phyloP scores from a whole-genome alignment of 768 basidiomycete species.

The Phallus indusiatus region DNA sequence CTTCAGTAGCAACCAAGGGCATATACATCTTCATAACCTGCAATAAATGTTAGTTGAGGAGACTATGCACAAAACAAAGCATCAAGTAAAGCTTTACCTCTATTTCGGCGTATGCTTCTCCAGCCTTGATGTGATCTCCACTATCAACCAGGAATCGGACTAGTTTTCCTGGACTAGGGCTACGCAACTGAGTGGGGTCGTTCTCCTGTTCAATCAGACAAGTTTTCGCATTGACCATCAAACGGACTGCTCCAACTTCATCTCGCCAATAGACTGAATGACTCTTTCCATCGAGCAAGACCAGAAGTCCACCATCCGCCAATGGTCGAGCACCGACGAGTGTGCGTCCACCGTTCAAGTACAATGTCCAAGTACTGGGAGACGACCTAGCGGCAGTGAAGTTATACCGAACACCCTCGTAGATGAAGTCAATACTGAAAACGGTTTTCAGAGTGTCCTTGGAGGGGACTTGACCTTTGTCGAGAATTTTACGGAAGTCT shows the following conservation, averaged over 20 bases:
- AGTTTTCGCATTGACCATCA: slow-evolving; percentile 96
- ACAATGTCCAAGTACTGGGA: slow-evolving; percentile 82
- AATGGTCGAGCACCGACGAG: slow-evolving; percentile 87
- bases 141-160: slow-evolving; percentile 92
- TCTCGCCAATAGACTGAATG: slow-evolving; percentile 98
- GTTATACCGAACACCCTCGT: slow-evolving; percentile 89
- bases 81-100: slow-evolving; percentile 47
- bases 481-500: slow-evolving; percentile 91
- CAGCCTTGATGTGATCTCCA: slow-evolving; percentile 94
- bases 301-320: slow-evolving; percentile 89
- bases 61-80: slow-evolving; percentile 3
- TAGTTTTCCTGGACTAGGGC: slow-evolving; percentile 94
- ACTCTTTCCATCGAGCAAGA: slow-evolving; percentile 86
- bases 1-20: slow-evolving; percentile 90
- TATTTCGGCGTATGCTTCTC: slow-evolving; percentile 96
- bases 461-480: slow-evolving; percentile 96
- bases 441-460: slow-evolving; percentile 94
- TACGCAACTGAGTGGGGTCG: slow-evolving; percentile 93
- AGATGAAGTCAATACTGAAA: slow-evolving; percentile 95
- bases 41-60: background rate
- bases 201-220: slow-evolving; percentile 99
- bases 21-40: slow-evolving; percentile 99
- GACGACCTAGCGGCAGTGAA: slow-evolving; percentile 94
- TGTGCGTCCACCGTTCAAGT: slow-evolving; percentile 90
- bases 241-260: slow-evolving; percentile 85